Evolutionary conservation across 306 rosid genomes (phyloP).

Genomic region (Luffa acutangula): DNA sequence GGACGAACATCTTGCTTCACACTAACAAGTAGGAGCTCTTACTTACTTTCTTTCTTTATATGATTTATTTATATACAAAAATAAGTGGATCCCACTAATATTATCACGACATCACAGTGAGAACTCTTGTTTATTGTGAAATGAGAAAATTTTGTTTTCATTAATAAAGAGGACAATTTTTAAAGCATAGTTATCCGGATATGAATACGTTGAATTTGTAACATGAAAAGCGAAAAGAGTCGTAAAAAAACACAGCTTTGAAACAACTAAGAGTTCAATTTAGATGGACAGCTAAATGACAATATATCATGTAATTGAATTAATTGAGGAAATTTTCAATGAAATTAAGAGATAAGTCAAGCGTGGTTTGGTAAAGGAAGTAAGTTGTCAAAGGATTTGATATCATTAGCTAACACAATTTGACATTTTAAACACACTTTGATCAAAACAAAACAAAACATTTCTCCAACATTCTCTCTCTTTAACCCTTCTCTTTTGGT

Average conservation of each 20-base stretch:
- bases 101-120: too few relatives aligned
- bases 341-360: not conserved
- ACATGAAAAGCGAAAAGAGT: not conserved
- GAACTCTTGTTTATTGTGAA: too few relatives aligned
- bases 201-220: not conserved
- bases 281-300: slow-evolving; percentile 2
- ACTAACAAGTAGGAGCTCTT: not conserved
- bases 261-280: not conserved
- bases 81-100: too few relatives aligned
- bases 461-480: not conserved
- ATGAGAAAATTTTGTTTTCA: too few relatives aligned
- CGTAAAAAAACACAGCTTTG: not conserved
- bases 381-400: not conserved
- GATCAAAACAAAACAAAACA: not conserved
- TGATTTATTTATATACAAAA: too few relatives aligned
- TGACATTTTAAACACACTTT: slow-evolving; percentile 4
- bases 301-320: not conserved
- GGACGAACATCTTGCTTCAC: not conserved
- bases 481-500: not conserved
- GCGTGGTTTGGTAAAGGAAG: not conserved
- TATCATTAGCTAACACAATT: slow-evolving; percentile 4
- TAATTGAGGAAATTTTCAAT: not conserved
- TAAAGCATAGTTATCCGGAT: not conserved
- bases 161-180: too few relatives aligned
- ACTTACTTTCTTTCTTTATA: too few relatives aligned